Evolutionary conservation across 163 green algal genomes (phyloP), one percentile per base, ranked within the genome.

Genomic region (Trebouxia gelatinosa): DNA sequence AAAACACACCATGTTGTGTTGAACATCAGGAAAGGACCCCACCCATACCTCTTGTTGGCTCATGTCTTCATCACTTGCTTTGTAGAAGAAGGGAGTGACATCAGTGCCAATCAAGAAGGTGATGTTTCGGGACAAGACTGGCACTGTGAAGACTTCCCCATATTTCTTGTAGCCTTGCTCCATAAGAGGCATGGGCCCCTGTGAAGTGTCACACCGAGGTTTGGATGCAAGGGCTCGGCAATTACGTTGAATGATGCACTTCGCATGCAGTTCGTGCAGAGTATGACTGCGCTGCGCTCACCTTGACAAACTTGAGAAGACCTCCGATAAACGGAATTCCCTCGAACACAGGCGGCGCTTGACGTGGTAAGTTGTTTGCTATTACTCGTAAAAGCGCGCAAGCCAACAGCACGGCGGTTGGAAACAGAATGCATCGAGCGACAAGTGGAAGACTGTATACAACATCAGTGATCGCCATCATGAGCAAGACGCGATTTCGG

Each of bases 41-140:
- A 59, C 61, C 0, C 70, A 46, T 70, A 94, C 93, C 88, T 98
- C 93, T 5, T 87, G 91, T 84, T 98, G 94, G 86, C 87, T 94
- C 84, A 98, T 92, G 70, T 95, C 90, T 34, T 97, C 93, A 81
- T 98, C 94, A n/a, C 83, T 91, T 17, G 90, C 94, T 82, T 98
- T 99, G 90, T 96, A 99, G 74, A 99, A 99, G 84, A 98, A 92
- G 0, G 91, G 82, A 21, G 88, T 88, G 3, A 93, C 95, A 54
- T 95, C 81, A 7, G 96, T 95, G 13, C 95, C 95, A 21, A 99
- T 90, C 39, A 99, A 81, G 83, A 99, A 99, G n/a, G 96, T 99
- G 74, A 98, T 94, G 21, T 90, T 88, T 82, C 97, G 96, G 88
- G 98, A 92, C 34, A 94, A 82, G 26, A 99, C 87, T n/a, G 93